Evolutionary conservation across 2,329 filamentous ascomycete species (phyloP), one percentile per base, ranked within the genome.

Genomic region (Neofusicoccum umdonicola): DNA sequence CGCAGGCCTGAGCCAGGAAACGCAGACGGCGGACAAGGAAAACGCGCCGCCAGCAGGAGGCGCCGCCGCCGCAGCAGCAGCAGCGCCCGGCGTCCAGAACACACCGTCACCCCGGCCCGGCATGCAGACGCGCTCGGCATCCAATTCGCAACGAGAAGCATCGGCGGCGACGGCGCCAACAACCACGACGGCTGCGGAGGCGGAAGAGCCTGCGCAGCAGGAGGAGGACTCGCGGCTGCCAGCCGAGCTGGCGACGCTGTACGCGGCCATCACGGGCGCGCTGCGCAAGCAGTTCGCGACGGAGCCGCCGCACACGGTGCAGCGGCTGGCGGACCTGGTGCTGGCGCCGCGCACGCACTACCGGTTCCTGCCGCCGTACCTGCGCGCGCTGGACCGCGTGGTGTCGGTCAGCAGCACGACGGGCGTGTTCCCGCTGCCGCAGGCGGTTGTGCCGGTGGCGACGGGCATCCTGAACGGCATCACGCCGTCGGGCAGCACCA

Each of bases 361-460:
- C 80, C 87, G 86, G 67, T 90, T 88, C 62, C 84, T 98, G 2
- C 87, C 91, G 0, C 85, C 93, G 11, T 99, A 95, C 76, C 87
- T 99, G 11, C 90, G 95, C 71, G 95, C 95, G 2, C 85, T 98
- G 56, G 92, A 98, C 75, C 89, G 95, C 64, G 90, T 97, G 22
- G 88, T 97, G 27, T 92, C 90, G 64, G 95, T 99, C 64, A 96
- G 93, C 11, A 97, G 92, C 42, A 86, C 88, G 31, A 87, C 88
- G 19, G 88, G 90, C 68, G 83, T 88, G 65, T 99, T 97, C 73
- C 95, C 95, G 0, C 85, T 98, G 1, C 92, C 91, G 1, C 85
- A 87, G 0, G 85, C 87, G 13, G 78, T 88, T 7, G 72, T 79
- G 67, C 73, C 77, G 5, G 65, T 70, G 17, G 58, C 70, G 1